Base-by-base conservation (phyloP, 2,329 filamentous ascomycete species). In the Fonsecaea multimorphosa region DNA sequence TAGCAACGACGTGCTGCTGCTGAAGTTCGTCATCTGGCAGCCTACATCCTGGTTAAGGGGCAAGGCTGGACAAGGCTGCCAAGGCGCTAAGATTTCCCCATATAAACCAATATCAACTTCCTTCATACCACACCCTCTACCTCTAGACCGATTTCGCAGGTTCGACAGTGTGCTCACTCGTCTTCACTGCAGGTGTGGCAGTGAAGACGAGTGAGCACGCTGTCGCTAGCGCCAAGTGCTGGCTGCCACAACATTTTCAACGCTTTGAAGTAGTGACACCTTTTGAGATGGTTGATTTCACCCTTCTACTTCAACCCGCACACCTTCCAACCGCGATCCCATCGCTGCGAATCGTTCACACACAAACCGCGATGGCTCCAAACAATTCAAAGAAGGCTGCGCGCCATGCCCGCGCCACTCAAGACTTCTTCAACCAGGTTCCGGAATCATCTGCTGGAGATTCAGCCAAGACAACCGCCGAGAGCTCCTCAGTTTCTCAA, bases 391-490 rank as follows among this genome's bases (percentile, higher is more conserved):
- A 51, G 56, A 61, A 53, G 51, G 58, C 53, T 29, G 54, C 29
- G 32, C 61, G 46, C 16, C 16, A 61, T 55, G 36, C 49, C 14
- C 54, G 40, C 11, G 34, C 32, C 14, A 68, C 62, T 16, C 16
- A 57, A 16, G 51, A 61, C 9, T 64, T 68, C 59, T 68, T 65
- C 27, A 38, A 38, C 27, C 51, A 57, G 36, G 40, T 14, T 44
- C 52, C 38, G 22, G 22, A 44, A 19, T 19, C 24, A 8, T 38
- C 63, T 29, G 22, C 51, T 12, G 40, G n/a, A 24, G 14, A 58
- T 27, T 29, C 57, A 24, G 46, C 63, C 49, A 32, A 36, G 34
- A 11, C 52, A 5, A 11, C 57, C 22, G 5, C 31, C 16, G 22
- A 24, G n/a, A 1, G 24, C 12, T 14, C 53, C 8, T 27, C 34